Evolutionary conservation across 768 basidiomycete genomes (phyloP), one percentile per base, ranked within the genome.

Genomic region (Amanita pallidorosea): DNA sequence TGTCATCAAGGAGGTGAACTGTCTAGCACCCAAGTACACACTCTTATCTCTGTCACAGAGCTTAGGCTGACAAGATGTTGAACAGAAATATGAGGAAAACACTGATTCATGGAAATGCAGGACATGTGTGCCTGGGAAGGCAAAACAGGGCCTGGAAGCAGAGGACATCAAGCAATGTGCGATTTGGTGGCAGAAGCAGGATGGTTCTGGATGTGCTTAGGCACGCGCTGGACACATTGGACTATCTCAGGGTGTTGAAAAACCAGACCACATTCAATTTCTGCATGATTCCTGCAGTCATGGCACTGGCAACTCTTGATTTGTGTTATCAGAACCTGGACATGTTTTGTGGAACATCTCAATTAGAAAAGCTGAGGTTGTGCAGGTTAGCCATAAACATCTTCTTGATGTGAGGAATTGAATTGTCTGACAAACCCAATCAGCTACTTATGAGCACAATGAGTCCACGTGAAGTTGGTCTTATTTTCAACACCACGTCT

Each of bases 241-340:
- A 98, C 63, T 98, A 97, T 65, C 76, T 98, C 56, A 73, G 78
- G 36, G 65, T 96, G 41, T 70, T 97, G 60, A 85, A 79, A 65
- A 94, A 88, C 67, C 94, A 97, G 69, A 86, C 76, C 51, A 83
- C 96, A 17, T 98, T 98, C 75, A 88, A 88, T 62, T 97, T 98
- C 67, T 92, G 89, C 57, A 90, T 95, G 0, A 88, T 98, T 53
- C 95, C 95, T 5, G 88, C 84, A 15, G 77, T 84, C 11, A 97
- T 98, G 94, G 93, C 95, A 0, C 85, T 99, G 56, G 94, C 95
- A 8, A 98, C 95, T 7, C 75, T 99, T 18, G 79, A 84, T 45
- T 66, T 89, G 42, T 95, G 92, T 65, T 97, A 93, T 70, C 93
- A 90, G n/a, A 98, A 98, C 68, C 78, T 79, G 7, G 70, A 70